Evolutionary conservation across 768 basidiomycete genomes (phyloP), one percentile per base, ranked within the genome.

Genomic region (Rhizopogon rudus): DNA sequence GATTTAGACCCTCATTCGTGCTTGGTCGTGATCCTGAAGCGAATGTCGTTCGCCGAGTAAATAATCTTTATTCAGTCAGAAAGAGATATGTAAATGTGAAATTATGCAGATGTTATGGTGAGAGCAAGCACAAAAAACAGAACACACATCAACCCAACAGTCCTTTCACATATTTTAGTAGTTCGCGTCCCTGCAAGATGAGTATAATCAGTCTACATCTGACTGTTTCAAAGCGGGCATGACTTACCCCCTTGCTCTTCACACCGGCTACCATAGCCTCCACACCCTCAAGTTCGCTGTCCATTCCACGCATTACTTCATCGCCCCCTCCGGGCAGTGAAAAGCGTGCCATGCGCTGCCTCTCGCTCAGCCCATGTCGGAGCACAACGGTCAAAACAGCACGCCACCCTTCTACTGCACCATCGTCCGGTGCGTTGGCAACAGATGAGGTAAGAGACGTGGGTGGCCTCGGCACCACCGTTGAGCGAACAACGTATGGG

Each of bases 191-290:
- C 88, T 91, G 59, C 29, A 51, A 58, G 42, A 10, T 62, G 14
- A 61, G 53, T 42, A n/a, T 53, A 28, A 33, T 52, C 51, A 55
- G 53, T 28, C 51, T 54, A 62, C 29, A 59, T 31, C 52, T 17
- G 49, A 58, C 5, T 16, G 45, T 33, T 14, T 37, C 10, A 14
- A 22, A 29, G 29, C 28, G 5, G 42, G 6, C 52, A 7, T 29
- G 29, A 79, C 86, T 62, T 65, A 91, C 89, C 60, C 91, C 91
- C 51, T 76, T 78, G 43, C 68, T 77, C 70, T 93, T 93, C 5
- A 92, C 91, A 5, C 80, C 83, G 13, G 81, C 78, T 5, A 93
- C 81, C 86, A 93, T 90, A 33, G 83, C 83, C 58, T 83, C 83
- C 35, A 91, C 85, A 16, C 74, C 71, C 57, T 76, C 71, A 25